A percentile compares a stretch with the other conserved stretches of the same genome.
Conservation (phyloP, 1,284 basidiomycete genomes). For the Flammula alnicola region DNA sequence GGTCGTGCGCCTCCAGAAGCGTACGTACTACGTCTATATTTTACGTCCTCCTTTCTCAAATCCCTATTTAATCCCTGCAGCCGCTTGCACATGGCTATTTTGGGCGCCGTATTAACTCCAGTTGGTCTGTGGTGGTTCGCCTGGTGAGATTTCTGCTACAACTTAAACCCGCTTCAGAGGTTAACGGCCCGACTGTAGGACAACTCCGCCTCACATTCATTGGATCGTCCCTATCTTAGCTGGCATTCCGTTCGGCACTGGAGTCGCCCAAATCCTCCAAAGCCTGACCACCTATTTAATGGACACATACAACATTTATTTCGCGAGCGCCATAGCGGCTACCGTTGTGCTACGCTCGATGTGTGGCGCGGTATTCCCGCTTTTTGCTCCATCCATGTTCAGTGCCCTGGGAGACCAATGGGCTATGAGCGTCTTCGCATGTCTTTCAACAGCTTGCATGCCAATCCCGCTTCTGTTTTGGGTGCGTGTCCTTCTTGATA, state of each 20-base stretch:
- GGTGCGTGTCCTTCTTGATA: conserved; percentile 35
- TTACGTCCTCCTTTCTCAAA: too few relatives aligned
- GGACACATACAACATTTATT: conserved; percentile 66
- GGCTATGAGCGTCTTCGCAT: conserved; percentile 69
- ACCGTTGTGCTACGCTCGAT: conserved; percentile 70
- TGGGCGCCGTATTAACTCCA: conserved; percentile 59
- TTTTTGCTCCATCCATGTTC: conserved; percentile 65
- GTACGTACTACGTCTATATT: conserved; percentile 42
- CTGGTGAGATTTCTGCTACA: conserved; percentile 29
- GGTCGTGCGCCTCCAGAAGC: conserved; percentile 66
- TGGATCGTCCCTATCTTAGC: conserved; percentile 70
- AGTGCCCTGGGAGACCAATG: conserved; percentile 63
- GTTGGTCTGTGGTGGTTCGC: conserved; percentile 70
- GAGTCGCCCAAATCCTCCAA: conserved; percentile 63
- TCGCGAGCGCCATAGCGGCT: conserved; percentile 70
- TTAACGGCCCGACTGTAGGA: conserved; percentile 41
- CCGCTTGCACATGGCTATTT: conserved; percentile 60
- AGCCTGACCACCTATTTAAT: conserved; percentile 67
- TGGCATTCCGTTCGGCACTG: conserved; percentile 66
- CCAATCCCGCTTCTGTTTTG: conserved; percentile 58
- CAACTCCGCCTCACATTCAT: conserved; percentile 56
- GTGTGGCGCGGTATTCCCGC: conserved; percentile 67
- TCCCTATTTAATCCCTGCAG: conserved; percentile 41
- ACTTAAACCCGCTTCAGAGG: background rate
- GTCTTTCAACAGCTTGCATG: conserved; percentile 56